Percentiles rank a stretch among this genome's conserved stretches.
Conservation (phyloP, 805 yeast species). For the Monosporozyma aerobia region DNA sequence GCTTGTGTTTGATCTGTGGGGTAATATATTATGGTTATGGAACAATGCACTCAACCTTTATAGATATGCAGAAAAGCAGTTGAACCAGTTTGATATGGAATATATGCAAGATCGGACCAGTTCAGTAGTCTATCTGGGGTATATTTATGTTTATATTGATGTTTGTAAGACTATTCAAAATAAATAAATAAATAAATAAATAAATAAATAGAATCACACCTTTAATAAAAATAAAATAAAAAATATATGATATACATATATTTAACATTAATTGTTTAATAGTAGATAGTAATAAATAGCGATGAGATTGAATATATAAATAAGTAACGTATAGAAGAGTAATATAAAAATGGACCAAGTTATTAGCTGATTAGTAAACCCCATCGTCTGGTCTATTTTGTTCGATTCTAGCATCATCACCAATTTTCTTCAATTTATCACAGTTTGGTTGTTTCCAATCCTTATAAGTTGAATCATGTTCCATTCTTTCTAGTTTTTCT, state of each 20-base stretch:
- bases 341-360: background rate
- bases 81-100: background rate
- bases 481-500: slow-evolving; percentile 21
- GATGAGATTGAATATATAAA: background rate
- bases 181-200: too few relatives aligned
- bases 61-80: too few relatives aligned
- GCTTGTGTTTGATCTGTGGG: background rate
- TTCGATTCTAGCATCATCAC: slow-evolving; percentile 27
- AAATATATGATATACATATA: background rate
- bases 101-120: background rate
- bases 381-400: slow-evolving; percentile 32
- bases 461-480: slow-evolving; percentile 11
- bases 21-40: background rate
- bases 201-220: background rate
- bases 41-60: too few relatives aligned
- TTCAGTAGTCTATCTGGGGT: background rate
- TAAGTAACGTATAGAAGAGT: background rate
- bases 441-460: slow-evolving; percentile 14
- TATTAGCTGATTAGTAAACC: slow-evolving; percentile 16
- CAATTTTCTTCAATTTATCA: slow-evolving; percentile 21
- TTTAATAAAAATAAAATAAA: background rate
- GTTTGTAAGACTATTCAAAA: background rate
- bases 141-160: background rate
- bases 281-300: background rate
- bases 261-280: background rate